A percentile compares a stretch with the other conserved stretches of the same genome.
These are phyloP conservation scores for Suillus americanus DNA, from an alignment of 768 basidiomycete genomes.

Conservation along the genomic window DNA sequence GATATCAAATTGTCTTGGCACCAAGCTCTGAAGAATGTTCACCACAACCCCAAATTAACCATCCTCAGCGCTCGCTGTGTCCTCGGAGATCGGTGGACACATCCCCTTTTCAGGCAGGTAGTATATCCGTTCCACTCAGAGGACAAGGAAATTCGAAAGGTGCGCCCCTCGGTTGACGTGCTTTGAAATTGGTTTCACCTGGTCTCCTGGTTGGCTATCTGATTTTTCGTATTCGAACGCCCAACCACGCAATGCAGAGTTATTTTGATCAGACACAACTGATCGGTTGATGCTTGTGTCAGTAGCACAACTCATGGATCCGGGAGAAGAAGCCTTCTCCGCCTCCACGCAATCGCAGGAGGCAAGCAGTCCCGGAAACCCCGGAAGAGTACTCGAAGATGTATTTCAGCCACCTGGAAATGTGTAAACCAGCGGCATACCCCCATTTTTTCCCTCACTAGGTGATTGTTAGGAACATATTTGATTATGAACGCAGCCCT, in stretches of 20 bases:
- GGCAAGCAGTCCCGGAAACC: no score
- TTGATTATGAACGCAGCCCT: neutral
- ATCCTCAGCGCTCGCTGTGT: conserved; percentile 56
- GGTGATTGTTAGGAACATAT: neutral
- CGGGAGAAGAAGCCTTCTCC: no score
- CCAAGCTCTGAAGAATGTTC: conserved; percentile 56
- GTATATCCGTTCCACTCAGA: conserved; percentile 41
- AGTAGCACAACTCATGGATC: conserved; percentile 36
- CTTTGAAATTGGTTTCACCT: neutral
- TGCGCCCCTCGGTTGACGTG: conserved; percentile 29
- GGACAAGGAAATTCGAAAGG: conserved; percentile 71
- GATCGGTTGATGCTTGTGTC: conserved; percentile 67
- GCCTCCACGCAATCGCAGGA: no score
- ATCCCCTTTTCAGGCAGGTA: conserved; percentile 54
- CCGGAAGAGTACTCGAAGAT: conserved; percentile 32
- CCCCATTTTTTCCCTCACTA: neutral
- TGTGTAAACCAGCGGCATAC: neutral
- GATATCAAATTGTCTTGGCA: neutral
- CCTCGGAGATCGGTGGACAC: conserved; percentile 33
- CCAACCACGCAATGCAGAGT: conserved; percentile 56
- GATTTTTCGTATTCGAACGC: conserved; percentile 50
- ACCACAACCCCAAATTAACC: conserved; percentile 74
- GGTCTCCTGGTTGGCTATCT: conserved; percentile 16
- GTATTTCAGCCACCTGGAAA: conserved; percentile 27
- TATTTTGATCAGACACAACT: conserved; percentile 69